Conservation (phyloP, 2,329 filamentous ascomycete species). For the Stagonosporopsis rhizophila region DNA sequence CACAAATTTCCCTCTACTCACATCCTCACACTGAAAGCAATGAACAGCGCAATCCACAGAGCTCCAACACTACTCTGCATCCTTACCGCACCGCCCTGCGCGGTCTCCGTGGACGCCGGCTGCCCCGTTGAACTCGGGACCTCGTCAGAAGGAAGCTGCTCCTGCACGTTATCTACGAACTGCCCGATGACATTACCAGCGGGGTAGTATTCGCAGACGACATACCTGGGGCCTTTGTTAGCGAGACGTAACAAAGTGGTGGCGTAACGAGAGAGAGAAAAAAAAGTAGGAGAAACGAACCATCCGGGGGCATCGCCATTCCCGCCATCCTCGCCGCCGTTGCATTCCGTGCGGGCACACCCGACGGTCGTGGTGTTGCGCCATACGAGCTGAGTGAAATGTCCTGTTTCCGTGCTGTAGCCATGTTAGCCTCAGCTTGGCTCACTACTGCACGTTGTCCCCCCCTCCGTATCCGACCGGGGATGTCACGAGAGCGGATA, state of each 20-base stretch:
- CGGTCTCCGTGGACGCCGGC: neutral
- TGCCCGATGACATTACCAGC: constrained; percentile 46
- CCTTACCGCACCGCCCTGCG: neutral
- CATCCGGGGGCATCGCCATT: constrained; percentile 31
- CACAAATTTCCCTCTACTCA: neutral
- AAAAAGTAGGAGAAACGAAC: constrained; percentile 9
- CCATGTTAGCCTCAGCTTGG: neutral
- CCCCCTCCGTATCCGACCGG: neutral
- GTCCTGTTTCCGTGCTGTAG: constrained; percentile 50
- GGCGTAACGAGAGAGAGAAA: neutral
- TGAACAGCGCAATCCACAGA: neutral
- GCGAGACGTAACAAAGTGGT: no score
- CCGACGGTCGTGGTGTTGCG: constrained; percentile 30
- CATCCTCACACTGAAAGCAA: neutral
- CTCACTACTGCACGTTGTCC: neutral
- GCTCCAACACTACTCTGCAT: neutral
- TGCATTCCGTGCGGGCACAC: constrained; percentile 31
- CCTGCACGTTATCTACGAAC: constrained; percentile 45
- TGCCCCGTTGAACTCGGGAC: neutral
- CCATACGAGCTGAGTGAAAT: constrained; percentile 43
- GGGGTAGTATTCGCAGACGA: constrained; percentile 51
- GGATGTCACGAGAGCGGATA: no score
- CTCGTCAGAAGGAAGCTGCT: constrained; percentile 10
- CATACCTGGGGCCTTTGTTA: neutral
- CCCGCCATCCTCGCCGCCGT: constrained; percentile 13